Percentiles rank a stretch among this genome's conserved stretches.
Conservation (phyloP, 371 early-diverging fungal genomes). For the Synchytrium microbalum region DNA sequence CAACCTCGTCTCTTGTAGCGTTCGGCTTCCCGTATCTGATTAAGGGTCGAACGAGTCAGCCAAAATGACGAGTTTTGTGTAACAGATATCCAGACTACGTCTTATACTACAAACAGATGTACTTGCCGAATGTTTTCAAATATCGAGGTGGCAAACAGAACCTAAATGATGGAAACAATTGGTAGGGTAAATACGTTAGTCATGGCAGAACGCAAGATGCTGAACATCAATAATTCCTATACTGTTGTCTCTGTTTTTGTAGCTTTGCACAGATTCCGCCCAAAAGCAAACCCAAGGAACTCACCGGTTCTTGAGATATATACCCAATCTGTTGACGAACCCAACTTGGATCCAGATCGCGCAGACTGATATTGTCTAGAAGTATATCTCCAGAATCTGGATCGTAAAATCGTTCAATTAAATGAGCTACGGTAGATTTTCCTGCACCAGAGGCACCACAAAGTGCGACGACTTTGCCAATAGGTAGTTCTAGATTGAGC, state of each 20-base stretch:
- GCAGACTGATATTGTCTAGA: constrained; percentile 18
- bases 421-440: constrained; percentile 36
- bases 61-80: no score
- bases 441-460: constrained; percentile 48
- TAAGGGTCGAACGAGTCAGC: background rate
- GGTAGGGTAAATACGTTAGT: no score
- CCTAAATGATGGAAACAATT: no score
- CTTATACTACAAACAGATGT: background rate
- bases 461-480: constrained; percentile 45
- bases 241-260: constrained; percentile 11
- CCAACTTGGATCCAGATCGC: constrained; percentile 15
- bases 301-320: constrained; percentile 30
- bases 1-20: constrained; percentile 19
- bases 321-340: constrained; percentile 30
- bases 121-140: constrained; percentile 13
- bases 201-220: no score
- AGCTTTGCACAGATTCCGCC: constrained; percentile 7
- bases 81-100: background rate
- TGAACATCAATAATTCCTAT: no score
- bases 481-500: constrained; percentile 31
- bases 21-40: constrained; percentile 60
- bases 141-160: constrained; percentile 19
- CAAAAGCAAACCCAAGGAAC: constrained; percentile 6
- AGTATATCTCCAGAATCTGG: constrained; percentile 11
- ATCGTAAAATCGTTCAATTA: constrained; percentile 34